These are phyloP conservation scores for Penicillium longicatenatum DNA, from an alignment of 495 filamentous ascomycete species.

Conservation along the genomic window DNA sequence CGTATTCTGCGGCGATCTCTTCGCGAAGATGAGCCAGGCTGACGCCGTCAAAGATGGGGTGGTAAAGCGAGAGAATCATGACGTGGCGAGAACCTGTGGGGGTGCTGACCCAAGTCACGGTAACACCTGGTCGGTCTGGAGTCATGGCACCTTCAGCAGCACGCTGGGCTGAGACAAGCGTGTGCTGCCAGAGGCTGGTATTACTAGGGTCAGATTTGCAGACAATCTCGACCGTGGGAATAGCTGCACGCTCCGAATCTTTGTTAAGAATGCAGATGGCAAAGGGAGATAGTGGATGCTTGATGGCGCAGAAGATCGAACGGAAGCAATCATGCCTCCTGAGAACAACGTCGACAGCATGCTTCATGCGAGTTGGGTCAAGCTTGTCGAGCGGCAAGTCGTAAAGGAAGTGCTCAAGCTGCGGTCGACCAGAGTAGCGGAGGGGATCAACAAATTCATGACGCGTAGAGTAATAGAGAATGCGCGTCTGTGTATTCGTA, in stretches of 20 bases:
- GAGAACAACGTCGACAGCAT: not conserved
- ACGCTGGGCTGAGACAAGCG: not conserved
- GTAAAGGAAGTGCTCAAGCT: conserved; percentile 3
- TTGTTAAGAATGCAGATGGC: not conserved
- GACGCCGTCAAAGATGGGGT: not conserved
- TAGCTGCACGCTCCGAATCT: not conserved
- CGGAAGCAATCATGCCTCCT: conserved; percentile 1
- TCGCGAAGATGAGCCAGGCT: not conserved
- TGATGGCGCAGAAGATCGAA: not conserved
- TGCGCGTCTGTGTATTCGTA: conserved; percentile 73
- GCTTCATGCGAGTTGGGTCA: not conserved
- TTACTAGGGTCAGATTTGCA: not conserved
- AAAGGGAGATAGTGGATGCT: not conserved
- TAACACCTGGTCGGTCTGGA: not conserved
- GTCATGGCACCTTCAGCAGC: not conserved
- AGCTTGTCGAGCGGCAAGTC: not conserved
- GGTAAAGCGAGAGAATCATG: conserved; percentile 1
- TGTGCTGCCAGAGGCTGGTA: conserved; percentile 1
- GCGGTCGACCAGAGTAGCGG: not conserved
- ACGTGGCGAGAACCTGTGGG: not conserved
- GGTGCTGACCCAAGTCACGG: not conserved
- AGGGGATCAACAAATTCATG: not conserved
- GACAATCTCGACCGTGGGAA: conserved; percentile 1
- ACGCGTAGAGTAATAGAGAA: conserved; percentile 45
- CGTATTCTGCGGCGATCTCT: not conserved